These are phyloP conservation scores for Melastoma candidum DNA, from an alignment of 441 rosid species.

Conservation along the genomic window DNA sequence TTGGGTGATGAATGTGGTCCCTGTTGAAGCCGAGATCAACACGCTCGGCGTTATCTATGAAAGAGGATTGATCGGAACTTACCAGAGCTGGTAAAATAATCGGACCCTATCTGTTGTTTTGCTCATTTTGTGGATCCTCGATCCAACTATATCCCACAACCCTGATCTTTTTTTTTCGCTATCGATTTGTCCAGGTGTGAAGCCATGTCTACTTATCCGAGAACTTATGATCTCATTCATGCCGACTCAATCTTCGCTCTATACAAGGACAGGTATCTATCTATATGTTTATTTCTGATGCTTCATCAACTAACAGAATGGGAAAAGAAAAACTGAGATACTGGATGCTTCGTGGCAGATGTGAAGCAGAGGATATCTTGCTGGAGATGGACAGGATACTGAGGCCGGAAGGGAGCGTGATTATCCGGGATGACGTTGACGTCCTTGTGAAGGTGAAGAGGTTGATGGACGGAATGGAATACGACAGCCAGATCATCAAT, in stretches of 20 bases:
- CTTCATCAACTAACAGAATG: no score
- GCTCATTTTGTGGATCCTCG: neutral
- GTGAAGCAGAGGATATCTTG: slow-evolving; percentile 42
- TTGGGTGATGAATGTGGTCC: slow-evolving; percentile 17
- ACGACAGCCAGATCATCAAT: slow-evolving; percentile 43
- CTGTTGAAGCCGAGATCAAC: slow-evolving; percentile 12
- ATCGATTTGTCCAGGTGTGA: slow-evolving; percentile 10
- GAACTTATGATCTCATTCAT: slow-evolving; percentile 15
- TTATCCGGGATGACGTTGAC: slow-evolving; percentile 52
- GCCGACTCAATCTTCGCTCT: slow-evolving; percentile 9
- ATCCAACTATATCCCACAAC: neutral
- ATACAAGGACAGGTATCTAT: neutral
- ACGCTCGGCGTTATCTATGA: slow-evolving; percentile 15
- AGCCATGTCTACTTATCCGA: slow-evolving; percentile 17
- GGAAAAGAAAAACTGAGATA: neutral
- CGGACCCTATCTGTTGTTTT: neutral
- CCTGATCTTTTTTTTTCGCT: neutral
- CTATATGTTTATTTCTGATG: no score
- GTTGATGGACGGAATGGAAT: slow-evolving; percentile 32
- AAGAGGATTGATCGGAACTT: slow-evolving; percentile 17
- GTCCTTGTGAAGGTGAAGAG: slow-evolving; percentile 40
- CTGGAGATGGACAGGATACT: slow-evolving; percentile 60
- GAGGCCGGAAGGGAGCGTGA: slow-evolving; percentile 58
- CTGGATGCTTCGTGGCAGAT: slow-evolving; percentile 20
- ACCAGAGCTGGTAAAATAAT: slow-evolving; percentile 8